phyloP scores from a whole-genome alignment of 805 yeast genomes.

The Brettanomyces sp. region DNA sequence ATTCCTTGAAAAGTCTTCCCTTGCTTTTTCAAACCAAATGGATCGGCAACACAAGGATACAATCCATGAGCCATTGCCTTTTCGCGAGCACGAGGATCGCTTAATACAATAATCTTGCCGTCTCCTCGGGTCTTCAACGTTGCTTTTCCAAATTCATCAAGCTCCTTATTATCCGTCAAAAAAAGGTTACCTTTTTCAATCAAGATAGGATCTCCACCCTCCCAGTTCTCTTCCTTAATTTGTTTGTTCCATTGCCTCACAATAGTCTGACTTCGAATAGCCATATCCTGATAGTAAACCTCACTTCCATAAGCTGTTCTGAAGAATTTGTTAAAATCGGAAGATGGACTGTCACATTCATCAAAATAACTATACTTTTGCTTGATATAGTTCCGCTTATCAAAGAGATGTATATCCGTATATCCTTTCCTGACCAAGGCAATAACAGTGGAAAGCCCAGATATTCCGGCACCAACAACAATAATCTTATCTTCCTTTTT shows the following conservation, averaged over 20 bases:
- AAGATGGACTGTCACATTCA: constrained; percentile 3
- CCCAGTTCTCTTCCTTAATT: constrained; percentile 14
- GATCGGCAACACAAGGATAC: no score
- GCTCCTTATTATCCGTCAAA: constrained; percentile 12
- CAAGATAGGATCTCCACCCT: constrained; percentile 19
- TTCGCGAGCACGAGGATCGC: constrained; percentile 4
- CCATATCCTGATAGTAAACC: background rate
- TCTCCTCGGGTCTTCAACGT: constrained; percentile 13
- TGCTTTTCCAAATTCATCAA: constrained; percentile 14
- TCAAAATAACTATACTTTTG: constrained; percentile 3
- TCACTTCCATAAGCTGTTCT: background rate
- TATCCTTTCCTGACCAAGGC: no score
- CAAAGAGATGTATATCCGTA: no score
- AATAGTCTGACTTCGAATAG: background rate
- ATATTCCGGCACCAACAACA: background rate
- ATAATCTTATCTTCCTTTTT: background rate
- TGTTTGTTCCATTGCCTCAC: constrained; percentile 16
- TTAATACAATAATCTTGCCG: constrained; percentile 10
- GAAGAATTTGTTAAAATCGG: constrained; percentile 3
- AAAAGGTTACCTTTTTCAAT: constrained; percentile 19
- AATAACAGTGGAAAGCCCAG: no score
- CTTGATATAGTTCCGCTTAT: no score
- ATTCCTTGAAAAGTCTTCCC: no score
- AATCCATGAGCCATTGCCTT: no score
- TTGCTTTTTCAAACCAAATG: no score